Evolutionary conservation across 225 moss, liverwort and hornwort genomes (phyloP), one percentile per base, ranked within the genome.

Genomic region (Antitrichia curtipendula): DNA sequence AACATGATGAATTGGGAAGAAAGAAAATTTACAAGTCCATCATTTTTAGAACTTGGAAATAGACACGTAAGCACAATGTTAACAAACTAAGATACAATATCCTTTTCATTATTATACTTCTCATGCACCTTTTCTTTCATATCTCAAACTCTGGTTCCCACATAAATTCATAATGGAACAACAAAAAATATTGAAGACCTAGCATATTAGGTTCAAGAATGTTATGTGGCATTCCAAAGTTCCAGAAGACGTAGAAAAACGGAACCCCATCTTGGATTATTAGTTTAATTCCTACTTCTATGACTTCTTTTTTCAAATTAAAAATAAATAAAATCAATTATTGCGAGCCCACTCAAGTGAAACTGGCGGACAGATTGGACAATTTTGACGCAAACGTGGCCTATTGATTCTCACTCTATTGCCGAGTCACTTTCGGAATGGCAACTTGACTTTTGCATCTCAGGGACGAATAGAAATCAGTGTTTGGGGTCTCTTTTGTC

Each of bases 201-300:
- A 75, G 8, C 22, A 7, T 8, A 5, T 4, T 8, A 32, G 5
- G 8, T 75, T 50, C 13, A 13, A 75, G 52, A 36, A 23, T 36
- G 23, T 76, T 15, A 6, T 36, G 15, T 9, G 8, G 15, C 5
- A 15, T 13, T 1, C 14, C 23, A 23, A 75, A 75, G 52, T 52
- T 75, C 53, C 22, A 23, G 22, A 53, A 34, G 52, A 22, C 2
- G 13, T 23, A 76, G 76, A 53, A 53, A 76, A 76, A 23, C 0
- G 0, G 8, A 3, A 1, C 6, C 18, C 52, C 8, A 0, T 5
- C 4, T 0, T 24, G 2, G 14, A 36, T 14, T 76, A 23, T 76
- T 53, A 3, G 5, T 76, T 36, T 53, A 1, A 52, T 52, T 23
- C 53, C 22, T 36, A 53, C 9, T 22, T 23, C 53, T 1, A 23